phyloP scores from a whole-genome alignment of 768 basidiomycete species.

The Dacryopinax primogenitus region DNA sequence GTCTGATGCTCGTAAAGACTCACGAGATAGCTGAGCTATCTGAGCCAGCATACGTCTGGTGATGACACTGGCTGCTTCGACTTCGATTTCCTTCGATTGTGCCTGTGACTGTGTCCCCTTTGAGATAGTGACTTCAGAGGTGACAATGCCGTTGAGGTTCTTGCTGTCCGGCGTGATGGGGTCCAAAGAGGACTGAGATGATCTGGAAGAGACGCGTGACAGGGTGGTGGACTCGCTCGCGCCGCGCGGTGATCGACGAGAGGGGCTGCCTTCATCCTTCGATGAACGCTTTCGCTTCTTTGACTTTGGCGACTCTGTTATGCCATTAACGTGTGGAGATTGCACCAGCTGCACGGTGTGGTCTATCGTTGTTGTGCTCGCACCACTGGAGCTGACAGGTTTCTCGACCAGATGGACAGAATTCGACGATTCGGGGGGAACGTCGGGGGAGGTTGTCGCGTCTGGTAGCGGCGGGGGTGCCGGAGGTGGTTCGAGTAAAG shows the following conservation, averaged over 20 bases:
- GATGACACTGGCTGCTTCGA: not conserved
- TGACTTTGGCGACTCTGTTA: not conserved
- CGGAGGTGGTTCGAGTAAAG: slow-evolving; percentile 11
- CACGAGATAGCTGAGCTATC: slow-evolving; percentile 48
- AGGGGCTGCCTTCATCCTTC: not conserved
- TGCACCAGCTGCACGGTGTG: not conserved
- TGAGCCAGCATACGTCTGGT: slow-evolving; percentile 42
- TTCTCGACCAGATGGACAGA: not conserved
- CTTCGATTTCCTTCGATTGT: not conserved
- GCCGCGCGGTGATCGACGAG: not conserved
- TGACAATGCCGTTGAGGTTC: not conserved
- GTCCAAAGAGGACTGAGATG: not conserved
- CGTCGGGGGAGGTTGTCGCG: not conserved
- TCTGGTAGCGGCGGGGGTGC: not conserved
- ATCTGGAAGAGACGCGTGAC: not conserved
- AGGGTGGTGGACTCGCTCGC: not conserved
- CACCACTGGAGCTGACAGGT: not conserved
- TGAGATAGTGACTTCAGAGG: not conserved
- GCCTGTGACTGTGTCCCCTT: not conserved
- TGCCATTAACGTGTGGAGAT: not conserved
- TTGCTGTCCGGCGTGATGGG: not conserved
- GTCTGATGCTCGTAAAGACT: slow-evolving; percentile 48
- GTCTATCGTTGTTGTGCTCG: not conserved
- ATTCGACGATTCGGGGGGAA: not conserved
- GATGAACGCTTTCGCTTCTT: not conserved